These are phyloP conservation scores for Plenodomus biglobosus DNA, from an alignment of 2,329 filamentous ascomycete genomes.

Conservation along the genomic window DNA sequence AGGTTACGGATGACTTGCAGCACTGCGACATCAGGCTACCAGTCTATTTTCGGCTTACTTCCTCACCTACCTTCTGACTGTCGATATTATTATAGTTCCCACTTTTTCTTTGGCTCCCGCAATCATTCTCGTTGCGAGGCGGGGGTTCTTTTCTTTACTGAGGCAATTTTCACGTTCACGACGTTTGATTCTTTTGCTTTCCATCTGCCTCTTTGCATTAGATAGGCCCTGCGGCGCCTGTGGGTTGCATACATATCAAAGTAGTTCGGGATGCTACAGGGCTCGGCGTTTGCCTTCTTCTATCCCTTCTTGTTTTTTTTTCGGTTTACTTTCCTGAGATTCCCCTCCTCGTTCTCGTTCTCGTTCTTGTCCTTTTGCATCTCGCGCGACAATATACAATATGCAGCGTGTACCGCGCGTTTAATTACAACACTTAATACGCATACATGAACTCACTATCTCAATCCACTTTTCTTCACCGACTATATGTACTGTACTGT, in stretches of 20 bases:
- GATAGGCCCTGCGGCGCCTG: neutral
- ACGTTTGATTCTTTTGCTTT: neutral
- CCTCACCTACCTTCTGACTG: slow-evolving; percentile 6
- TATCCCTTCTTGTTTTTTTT: neutral
- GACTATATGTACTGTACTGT: too few species aligned
- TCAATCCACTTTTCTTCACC: too few species aligned
- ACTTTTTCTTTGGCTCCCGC: too few species aligned
- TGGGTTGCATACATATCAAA: neutral
- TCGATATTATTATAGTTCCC: slow-evolving; percentile 8
- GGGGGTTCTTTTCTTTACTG: neutral
- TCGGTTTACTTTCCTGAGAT: slow-evolving; percentile 1
- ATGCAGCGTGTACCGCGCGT: neutral
- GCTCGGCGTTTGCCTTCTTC: neutral
- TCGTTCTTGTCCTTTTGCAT: neutral
- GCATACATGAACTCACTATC: too few species aligned
- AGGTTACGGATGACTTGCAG: slow-evolving; percentile 18
- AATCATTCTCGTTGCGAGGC: neutral
- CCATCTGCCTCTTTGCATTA: neutral
- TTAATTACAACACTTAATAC: neutral
- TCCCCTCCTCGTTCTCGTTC: neutral
- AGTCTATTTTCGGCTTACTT: neutral
- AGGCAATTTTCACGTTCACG: neutral
- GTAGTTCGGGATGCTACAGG: neutral
- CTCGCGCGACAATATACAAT: neutral
- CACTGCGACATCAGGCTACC: slow-evolving; percentile 12